phyloP scores from a whole-genome alignment of 257 asterid species.

The Scutellaria minor region DNA sequence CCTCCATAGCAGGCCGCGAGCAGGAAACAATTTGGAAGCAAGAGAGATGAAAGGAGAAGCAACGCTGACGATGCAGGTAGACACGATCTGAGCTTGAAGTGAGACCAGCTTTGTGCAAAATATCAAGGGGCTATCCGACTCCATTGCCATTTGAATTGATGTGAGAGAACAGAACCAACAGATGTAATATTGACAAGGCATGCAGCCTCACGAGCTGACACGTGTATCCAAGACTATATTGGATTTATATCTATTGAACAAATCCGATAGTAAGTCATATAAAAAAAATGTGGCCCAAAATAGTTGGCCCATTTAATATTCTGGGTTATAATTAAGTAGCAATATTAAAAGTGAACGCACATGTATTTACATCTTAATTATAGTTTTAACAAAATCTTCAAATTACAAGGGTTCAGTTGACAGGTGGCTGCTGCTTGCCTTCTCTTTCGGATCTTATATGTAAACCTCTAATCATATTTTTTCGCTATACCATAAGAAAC shows the following conservation, averaged over 20 bases:
- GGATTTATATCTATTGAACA: too few relatives aligned
- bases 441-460: conserved; percentile 34
- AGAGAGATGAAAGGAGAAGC: conserved; percentile 41
- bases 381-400: too few relatives aligned
- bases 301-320: too few relatives aligned
- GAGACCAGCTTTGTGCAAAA: conserved; percentile 48
- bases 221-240: conserved; percentile 16
- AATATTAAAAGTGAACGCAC: too few relatives aligned
- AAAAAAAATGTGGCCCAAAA: too few relatives aligned
- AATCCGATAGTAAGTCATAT: too few relatives aligned
- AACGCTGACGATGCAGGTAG: conserved; percentile 35
- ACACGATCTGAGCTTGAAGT: conserved; percentile 43
- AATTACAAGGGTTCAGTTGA: too few relatives aligned
- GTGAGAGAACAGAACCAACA: conserved; percentile 6
- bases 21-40: conserved; percentile 31
- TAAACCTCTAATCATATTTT: conserved; percentile 43
- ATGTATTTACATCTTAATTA: too few relatives aligned
- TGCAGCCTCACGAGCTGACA: conserved; percentile 40
- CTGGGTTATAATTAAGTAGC: too few relatives aligned
- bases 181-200: conserved; percentile 26
- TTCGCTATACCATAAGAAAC: too few relatives aligned
- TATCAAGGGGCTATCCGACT: conserved; percentile 33
- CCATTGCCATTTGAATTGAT: conserved; percentile 7
- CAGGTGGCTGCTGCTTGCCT: conserved; percentile 16
- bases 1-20: conserved; percentile 47